These are phyloP conservation scores for Termitomyces sp. DNA, from an alignment of 1,284 basidiomycete species.

Conservation along the genomic window DNA sequence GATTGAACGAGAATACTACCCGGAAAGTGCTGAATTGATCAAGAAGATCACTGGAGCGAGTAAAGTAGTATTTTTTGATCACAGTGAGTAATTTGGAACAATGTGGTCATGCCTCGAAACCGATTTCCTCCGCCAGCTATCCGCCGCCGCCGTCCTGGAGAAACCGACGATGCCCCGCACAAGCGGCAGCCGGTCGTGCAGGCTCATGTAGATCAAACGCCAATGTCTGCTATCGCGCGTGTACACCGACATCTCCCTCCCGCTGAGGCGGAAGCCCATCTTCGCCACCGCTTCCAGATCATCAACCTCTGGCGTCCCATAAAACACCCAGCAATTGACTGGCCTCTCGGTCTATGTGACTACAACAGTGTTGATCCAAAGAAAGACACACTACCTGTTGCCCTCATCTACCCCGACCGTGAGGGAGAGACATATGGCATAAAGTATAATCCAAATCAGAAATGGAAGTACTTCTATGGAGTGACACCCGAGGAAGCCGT, in stretches of 20 bases:
- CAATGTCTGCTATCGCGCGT: constrained; percentile 40
- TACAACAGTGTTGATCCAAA: constrained; percentile 46
- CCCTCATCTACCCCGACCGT: constrained; percentile 48
- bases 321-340: constrained; percentile 45
- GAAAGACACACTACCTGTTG: constrained; percentile 44
- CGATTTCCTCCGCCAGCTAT: constrained; percentile 29
- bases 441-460: constrained; percentile 46
- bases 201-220: constrained; percentile 60
- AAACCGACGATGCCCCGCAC: constrained; percentile 31
- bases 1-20: constrained; percentile 52
- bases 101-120: neutral
- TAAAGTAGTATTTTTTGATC: constrained; percentile 56
- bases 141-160: constrained; percentile 35
- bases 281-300: constrained; percentile 58
- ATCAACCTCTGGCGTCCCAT: constrained; percentile 75
- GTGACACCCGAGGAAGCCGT: constrained; percentile 61
- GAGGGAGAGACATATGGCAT: constrained; percentile 59
- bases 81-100: constrained; percentile 44
- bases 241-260: constrained; percentile 49
- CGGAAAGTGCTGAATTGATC: constrained; percentile 53
- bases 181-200: constrained; percentile 43
- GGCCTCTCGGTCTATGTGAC: constrained; percentile 62
- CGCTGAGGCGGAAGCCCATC: constrained; percentile 39
- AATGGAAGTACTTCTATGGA: constrained; percentile 62
- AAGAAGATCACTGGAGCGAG: constrained; percentile 60